Evolutionary conservation across 192 early-diverging fungal genomes (phyloP), one percentile per base, ranked within the genome.

Genomic region (Coemansia sp.): DNA sequence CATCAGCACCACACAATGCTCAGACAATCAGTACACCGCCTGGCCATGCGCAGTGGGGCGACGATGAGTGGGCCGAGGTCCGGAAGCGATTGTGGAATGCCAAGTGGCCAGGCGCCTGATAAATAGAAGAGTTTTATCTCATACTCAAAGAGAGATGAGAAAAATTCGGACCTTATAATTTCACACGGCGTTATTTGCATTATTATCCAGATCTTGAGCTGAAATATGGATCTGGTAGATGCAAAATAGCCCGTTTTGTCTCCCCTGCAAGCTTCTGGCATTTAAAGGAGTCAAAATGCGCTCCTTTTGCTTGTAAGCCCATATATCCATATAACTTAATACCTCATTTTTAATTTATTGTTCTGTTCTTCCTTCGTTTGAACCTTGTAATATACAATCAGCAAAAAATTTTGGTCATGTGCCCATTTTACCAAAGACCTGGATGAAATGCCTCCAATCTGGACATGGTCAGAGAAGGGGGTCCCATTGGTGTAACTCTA

Each of bases 81-180:
- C 72, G 72, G 23, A 61, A 46, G 63, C 72, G 78, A 3, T 69
- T 80, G 37, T 80, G 78, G 78, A 80, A 80, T 61, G 78, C 78
- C 31, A 74, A 75, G 49, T 58, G 53, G 30, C 49, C 52, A 7
- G 29, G 31, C 2, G 39, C 29, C 39, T 33, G 63, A 29, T 64
- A 26, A 39, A 48, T 20, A 31, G 5, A 34, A 21, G 39, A 4
- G 39, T 40, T 1, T 15, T 3, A n/a, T n/a, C n/a, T 40, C 3
- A 4, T 40, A 40, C 39, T 13, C 39, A 4, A 40, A 40, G 10
- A 13, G 16, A 2, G 16, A 40, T 13, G 16, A 1, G 39, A 4
- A 15, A 13, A 4, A 13, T 40, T 40, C 16, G 35, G 7, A 37
- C 12, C 12, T 37, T n/a, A n/a, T n/a, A n/a, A n/a, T n/a, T n/a